Evolutionary conservation across 2,329 filamentous ascomycete species (phyloP), one percentile per base, ranked within the genome.

Genomic region (Phialophora macrospora): DNA sequence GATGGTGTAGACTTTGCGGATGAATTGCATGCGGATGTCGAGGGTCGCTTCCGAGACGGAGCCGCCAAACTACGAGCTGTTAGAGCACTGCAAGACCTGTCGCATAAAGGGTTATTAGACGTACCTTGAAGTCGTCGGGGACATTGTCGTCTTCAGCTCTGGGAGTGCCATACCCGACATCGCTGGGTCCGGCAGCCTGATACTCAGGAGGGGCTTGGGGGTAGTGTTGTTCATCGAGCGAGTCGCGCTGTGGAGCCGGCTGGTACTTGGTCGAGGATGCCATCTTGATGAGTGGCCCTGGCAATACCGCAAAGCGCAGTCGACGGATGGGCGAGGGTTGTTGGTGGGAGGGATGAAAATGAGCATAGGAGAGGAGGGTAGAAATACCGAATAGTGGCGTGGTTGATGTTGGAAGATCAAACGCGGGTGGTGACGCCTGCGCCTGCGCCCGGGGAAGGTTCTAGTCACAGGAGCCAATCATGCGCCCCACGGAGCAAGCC

Each of bases 1-100:
- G 79, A 99, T 99, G 65, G 93, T 90, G 81, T 99, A 99, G 76
- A 99, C 95, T 84, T 98, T 98, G 80, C 93, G 90, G 73, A 97
- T 85, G 79, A 97, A 99, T 80, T 95, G 91, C 88, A 97, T 96
- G 73, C 94, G 91, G 76, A 99, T 97, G 75, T 96, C 93, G 75
- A 98, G 84, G 22, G 93, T 96, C 55, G 92, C 94, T 82, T 98
- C 95, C 71, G 93, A 90, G 66, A 98, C 93, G 20, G 90, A 92
- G 68, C 93, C 93, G 73, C 94, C 95, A 76, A 96, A 98, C 91
- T 92, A 75, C 52, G 32, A 34, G 9, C 12, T 8, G 58, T 60
- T 46, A 60, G 60, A 60, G 60, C 32, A 49, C 46, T 22, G 8
- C 62, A 52, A 32, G 58, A 26, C 52, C 30, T 56, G 73, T 54